phyloP scores from a whole-genome alignment of 768 basidiomycete genomes.

The Tulasnella sp. region DNA sequence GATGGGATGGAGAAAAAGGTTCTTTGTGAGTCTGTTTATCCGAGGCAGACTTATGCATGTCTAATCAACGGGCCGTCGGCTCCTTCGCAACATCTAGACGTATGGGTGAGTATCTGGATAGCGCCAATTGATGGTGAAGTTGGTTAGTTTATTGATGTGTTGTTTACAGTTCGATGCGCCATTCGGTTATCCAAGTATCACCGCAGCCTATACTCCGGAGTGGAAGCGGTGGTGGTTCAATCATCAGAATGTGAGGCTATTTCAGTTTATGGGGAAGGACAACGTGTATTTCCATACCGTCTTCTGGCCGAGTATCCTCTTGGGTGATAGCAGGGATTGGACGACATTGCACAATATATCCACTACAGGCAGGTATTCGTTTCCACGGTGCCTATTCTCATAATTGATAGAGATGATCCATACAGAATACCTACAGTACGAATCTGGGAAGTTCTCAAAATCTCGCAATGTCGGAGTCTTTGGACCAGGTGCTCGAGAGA shows the following conservation, averaged over 20 bases:
- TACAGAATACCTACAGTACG: conserved; percentile 92
- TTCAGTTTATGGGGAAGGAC: conserved; percentile 99
- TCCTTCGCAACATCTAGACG: too few relatives aligned
- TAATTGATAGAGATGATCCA: neutral
- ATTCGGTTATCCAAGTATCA: conserved; percentile 95
- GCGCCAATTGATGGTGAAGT: neutral
- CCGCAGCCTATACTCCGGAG: conserved; percentile 84
- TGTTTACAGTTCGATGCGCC: conserved; percentile 78
- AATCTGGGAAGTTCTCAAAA: conserved; percentile 98
- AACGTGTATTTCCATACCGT: conserved; percentile 98
- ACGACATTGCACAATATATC: conserved; percentile 89
- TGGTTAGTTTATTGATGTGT: neutral
- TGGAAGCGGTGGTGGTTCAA: conserved; percentile 99
- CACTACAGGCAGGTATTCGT: conserved; percentile 61
- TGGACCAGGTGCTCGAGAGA: conserved; percentile 86
- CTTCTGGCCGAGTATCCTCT: conserved; percentile 81
- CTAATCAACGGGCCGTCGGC: too few relatives aligned
- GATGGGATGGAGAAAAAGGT: conserved; percentile 89
- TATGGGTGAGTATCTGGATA: conserved; percentile 68
- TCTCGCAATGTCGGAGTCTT: conserved; percentile 95
- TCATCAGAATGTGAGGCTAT: conserved; percentile 76
- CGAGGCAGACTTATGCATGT: too few relatives aligned
- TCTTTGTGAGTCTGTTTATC: conserved; percentile 59
- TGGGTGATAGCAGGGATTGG: conserved; percentile 88
- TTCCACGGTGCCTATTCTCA: neutral